These are phyloP conservation scores for Niebla homalea DNA, from an alignment of 495 filamentous ascomycete genomes.

Conservation along the genomic window DNA sequence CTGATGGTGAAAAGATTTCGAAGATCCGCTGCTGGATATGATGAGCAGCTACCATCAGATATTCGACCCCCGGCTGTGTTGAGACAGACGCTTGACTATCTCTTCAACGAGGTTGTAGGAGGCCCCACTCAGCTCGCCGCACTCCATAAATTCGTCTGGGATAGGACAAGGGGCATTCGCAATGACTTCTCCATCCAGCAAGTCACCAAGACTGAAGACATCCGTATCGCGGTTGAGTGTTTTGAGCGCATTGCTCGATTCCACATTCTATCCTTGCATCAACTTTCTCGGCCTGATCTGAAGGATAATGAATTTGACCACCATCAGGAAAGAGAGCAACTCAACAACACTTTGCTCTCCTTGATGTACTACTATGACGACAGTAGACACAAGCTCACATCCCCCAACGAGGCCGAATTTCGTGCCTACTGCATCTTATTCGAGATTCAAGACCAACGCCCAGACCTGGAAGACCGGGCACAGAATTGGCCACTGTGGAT, in stretches of 20 bases:
- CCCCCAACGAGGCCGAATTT: slow-evolving; percentile 77
- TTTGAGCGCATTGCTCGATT: slow-evolving; percentile 85
- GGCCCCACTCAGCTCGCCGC: slow-evolving; percentile 47
- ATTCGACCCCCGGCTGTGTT: slow-evolving; percentile 69
- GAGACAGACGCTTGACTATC: slow-evolving; percentile 65
- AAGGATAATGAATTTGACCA: slow-evolving; percentile 56
- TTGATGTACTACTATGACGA: slow-evolving; percentile 83
- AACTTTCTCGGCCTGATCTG: slow-evolving; percentile 52
- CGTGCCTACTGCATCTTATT: slow-evolving; percentile 80
- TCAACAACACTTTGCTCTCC: slow-evolving; percentile 75
- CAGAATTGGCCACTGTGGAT: slow-evolving; percentile 54
- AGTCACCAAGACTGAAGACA: slow-evolving; percentile 49
- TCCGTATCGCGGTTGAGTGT: slow-evolving; percentile 60
- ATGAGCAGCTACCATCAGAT: slow-evolving; percentile 83
- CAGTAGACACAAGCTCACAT: slow-evolving; percentile 37
- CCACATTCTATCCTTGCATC: slow-evolving; percentile 77
- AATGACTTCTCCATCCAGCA: slow-evolving; percentile 91
- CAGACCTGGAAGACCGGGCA: slow-evolving; percentile 60
- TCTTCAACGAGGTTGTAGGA: slow-evolving; percentile 61
- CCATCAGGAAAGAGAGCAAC: slow-evolving; percentile 86
- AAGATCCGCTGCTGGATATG: slow-evolving; percentile 82
- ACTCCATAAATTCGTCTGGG: slow-evolving; percentile 85
- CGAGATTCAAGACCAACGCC: slow-evolving; percentile 55
- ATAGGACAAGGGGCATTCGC: slow-evolving; percentile 79
- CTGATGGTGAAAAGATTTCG: slow-evolving; percentile 78